Evolutionary conservation across 2,329 filamentous ascomycete genomes (phyloP).

Genomic region (Sporothrix brasiliensis): DNA sequence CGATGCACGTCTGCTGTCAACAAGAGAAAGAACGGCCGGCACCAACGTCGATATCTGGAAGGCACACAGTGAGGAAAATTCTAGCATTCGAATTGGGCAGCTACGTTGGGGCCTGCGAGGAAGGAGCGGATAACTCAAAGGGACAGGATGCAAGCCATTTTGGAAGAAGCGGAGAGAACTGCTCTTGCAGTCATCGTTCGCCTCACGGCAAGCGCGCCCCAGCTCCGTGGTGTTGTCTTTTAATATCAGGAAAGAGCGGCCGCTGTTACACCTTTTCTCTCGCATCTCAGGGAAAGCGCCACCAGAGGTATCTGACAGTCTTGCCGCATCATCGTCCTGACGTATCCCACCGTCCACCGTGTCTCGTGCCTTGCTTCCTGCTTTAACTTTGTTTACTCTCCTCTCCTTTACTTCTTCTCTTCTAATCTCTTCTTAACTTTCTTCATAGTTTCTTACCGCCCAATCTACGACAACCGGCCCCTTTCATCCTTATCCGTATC

Average conservation of each 20-base stretch:
- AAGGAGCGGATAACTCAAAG: background rate
- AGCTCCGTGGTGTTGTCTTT: background rate
- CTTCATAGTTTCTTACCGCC: background rate
- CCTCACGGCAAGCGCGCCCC: background rate
- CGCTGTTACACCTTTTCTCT: background rate
- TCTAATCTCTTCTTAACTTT: background rate
- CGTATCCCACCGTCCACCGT: background rate
- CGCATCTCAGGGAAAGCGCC: background rate
- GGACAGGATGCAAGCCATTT: too few species aligned
- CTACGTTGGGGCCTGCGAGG: constrained; percentile 1
- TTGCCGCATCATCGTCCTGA: background rate
- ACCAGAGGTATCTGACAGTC: background rate
- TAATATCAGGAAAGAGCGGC: background rate
- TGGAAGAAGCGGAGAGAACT: background rate
- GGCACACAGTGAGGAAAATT: constrained; percentile 12
- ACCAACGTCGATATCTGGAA: constrained; percentile 33
- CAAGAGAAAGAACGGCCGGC: constrained; percentile 31
- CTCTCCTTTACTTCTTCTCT: background rate
- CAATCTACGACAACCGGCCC: background rate
- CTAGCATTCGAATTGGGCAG: constrained; percentile 24
- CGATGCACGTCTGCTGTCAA: constrained; percentile 34
- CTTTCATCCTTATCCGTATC: background rate
- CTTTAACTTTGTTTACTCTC: background rate
- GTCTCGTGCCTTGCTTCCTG: background rate
- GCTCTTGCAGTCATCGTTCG: background rate